phyloP scores from a whole-genome alignment of 768 basidiomycete genomes.

The Russula compacta region DNA sequence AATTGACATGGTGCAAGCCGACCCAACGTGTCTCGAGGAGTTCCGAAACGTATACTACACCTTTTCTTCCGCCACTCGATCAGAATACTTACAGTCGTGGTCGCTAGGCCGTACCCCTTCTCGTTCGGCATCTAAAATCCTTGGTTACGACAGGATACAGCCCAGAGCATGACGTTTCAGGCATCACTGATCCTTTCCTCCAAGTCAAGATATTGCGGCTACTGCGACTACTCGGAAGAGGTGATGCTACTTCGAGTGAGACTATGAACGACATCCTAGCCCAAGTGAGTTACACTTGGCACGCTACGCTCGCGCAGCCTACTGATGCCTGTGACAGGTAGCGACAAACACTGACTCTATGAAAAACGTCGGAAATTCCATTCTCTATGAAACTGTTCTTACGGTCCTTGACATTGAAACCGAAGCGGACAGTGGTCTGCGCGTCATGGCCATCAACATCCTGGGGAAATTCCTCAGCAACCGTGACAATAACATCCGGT shows the following conservation, averaged over 20 bases:
- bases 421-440: conserved; percentile 88
- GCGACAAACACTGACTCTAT: conserved; percentile 98
- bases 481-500: conserved; percentile 98
- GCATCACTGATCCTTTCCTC: conserved; percentile 94
- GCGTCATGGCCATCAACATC: conserved; percentile 99
- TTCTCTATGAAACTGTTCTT: conserved; percentile 94
- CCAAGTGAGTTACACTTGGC: conserved; percentile 43
- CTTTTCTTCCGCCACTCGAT: conserved; percentile 3
- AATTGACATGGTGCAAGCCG: conserved; percentile 86
- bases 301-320: not conserved
- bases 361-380: conserved; percentile 98
- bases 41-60: conserved; percentile 69
- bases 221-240: conserved; percentile 78
- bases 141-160: conserved; percentile 94
- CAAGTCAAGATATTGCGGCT: conserved; percentile 90
- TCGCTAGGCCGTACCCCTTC: conserved; percentile 77
- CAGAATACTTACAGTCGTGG: conserved; percentile 7
- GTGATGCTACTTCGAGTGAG: conserved; percentile 81
- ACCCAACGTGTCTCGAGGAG: conserved; percentile 63
- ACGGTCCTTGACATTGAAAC: conserved; percentile 79
- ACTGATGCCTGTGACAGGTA: conserved; percentile 42
- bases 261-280: conserved; percentile 98
- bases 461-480: conserved; percentile 97
- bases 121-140: conserved; percentile 92
- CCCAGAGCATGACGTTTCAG: conserved; percentile 98